A percentile compares a stretch with the other conserved stretches of the same genome.
Evolutionary conservation across 106 monocot species (phyloP).

Genomic region (Chionographis japonica): DNA sequence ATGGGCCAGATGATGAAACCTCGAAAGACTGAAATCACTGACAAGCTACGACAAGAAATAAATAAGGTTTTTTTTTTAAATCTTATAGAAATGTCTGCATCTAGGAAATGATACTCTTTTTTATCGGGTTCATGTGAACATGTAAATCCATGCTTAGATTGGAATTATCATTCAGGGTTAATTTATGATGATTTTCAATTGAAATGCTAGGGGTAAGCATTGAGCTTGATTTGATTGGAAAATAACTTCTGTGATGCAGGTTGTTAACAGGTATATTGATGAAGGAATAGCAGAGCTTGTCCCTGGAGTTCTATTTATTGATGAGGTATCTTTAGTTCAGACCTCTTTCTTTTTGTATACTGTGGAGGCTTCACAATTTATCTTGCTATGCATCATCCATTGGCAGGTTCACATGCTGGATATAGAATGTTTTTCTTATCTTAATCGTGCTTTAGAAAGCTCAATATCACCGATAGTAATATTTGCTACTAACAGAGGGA

Average conservation of each 20-base stretch:
- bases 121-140: no score
- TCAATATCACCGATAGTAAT: conserved; percentile 94
- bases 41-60: conserved; percentile 94
- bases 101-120: no score
- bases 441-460: conserved; percentile 97
- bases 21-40: conserved; percentile 95
- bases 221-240: no score
- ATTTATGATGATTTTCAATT: no score
- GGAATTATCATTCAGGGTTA: no score
- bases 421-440: conserved; percentile 97
- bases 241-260: conserved; percentile 38
- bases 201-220: no score
- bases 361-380: not conserved
- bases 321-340: conserved; percentile 50
- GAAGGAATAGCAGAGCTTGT: conserved; percentile 98
- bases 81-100: no score
- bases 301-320: conserved; percentile 95
- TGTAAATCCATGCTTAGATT: no score
- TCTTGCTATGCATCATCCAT: not conserved
- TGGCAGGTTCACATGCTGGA: conserved; percentile 98
- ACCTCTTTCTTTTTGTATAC: not conserved
- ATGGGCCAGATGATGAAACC: conserved; percentile 99
- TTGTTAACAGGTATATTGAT: conserved; percentile 95
- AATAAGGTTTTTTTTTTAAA: conserved; percentile 61
- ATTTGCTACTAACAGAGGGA: conserved; percentile 96